Base-by-base conservation (phyloP, 768 basidiomycete species). In the Naganishia vishniacii region DNA sequence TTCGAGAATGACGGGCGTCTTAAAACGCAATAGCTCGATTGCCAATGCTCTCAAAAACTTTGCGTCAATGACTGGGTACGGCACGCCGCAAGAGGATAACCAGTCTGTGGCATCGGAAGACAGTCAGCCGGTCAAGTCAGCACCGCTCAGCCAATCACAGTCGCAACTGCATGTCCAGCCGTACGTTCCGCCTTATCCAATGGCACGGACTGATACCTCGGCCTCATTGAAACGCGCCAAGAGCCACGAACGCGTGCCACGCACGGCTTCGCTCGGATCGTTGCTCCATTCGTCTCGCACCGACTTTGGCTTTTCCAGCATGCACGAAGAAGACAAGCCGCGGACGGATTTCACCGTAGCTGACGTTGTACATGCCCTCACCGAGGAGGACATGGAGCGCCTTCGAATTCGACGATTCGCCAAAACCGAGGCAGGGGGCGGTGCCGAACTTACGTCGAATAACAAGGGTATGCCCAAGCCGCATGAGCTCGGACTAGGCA, bases 381-480 rank as follows among this genome's bases (percentile, higher is more conserved):
- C 91, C 75, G 89, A 91, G 71, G 91, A 94, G 72, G 94, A 98
- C 71, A 89, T 94, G 88, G 90, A 94, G 65, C 84, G 94, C 4
- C 73, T 97, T 40, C 80, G 86, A 23, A 86, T 89, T 32, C 83
- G 90, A 25, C 80, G 88, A 67, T 81, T 80, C 13, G 66, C 61
- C 29, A 70, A 70, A 4, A 69, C 70, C 13, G 68, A 77, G 61
- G 71, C 77, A 15, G 74, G 72, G 32, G 65, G 73, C 26, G 70
- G 72, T 68, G 41, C 71, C 53, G 72, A 72, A 70, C 71, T 72
- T 3, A 67, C 61, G 67, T 74, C 25, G 61, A 70, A n/a, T 78
- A 83, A 37, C 78, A 82, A 66, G 76, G 81, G 74, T 70, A 68
- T 78, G 72, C 67, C 75, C 4, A 80, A 47, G 79, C 80, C 69